Conservation (phyloP, 495 filamentous ascomycete genomes). For the Clohesyomyces aquaticus region DNA sequence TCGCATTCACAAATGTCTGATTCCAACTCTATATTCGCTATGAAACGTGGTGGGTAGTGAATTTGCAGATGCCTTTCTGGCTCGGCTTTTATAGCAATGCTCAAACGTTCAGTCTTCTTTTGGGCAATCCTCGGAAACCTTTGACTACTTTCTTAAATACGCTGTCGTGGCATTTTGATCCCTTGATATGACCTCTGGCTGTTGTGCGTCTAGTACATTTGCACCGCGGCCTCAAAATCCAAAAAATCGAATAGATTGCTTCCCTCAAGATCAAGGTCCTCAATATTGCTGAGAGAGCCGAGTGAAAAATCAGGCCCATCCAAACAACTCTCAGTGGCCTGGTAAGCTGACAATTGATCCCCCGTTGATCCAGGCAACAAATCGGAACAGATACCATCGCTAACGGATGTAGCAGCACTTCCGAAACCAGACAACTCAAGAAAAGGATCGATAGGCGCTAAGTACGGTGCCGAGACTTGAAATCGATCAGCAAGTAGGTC, state of each 20-base stretch:
- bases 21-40: too few relatives aligned
- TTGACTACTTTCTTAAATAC: too few relatives aligned
- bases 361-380: background rate
- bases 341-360: constrained; percentile 7
- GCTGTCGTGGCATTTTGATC: too few relatives aligned
- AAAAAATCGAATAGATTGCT: constrained; percentile 16
- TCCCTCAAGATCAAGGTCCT: background rate
- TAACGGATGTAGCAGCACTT: background rate
- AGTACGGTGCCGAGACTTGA: background rate
- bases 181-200: too few relatives aligned
- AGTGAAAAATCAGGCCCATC: constrained; percentile 15
- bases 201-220: too few relatives aligned
- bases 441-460: background rate
- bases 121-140: too few relatives aligned
- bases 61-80: too few relatives aligned
- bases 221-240: constrained; percentile 7
- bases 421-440: background rate
- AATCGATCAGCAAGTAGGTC: constrained; percentile 37
- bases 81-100: too few relatives aligned
- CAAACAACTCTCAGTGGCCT: constrained; percentile 8
- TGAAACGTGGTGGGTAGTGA: too few relatives aligned
- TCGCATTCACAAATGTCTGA: too few relatives aligned
- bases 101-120: too few relatives aligned
- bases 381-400: background rate
- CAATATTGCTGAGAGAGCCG: constrained; percentile 7